These are phyloP conservation scores for Cercophora newfieldiana DNA, from an alignment of 495 filamentous ascomycete species.

Conservation along the genomic window DNA sequence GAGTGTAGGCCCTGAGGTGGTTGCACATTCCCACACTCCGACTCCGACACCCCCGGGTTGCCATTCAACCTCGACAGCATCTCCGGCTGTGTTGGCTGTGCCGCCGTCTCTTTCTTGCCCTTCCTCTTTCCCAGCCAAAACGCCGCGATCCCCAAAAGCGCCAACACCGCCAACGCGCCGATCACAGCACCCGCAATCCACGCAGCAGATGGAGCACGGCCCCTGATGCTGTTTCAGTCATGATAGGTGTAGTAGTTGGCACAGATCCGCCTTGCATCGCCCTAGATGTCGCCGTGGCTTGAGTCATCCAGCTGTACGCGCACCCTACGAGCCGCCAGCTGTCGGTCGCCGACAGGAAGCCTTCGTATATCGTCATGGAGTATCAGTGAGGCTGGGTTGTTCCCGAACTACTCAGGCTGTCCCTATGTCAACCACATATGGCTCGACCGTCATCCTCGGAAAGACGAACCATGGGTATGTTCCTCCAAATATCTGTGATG, in stretches of 20 bases:
- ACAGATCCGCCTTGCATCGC: neutral
- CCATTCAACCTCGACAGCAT: no score
- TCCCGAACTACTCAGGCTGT: neutral
- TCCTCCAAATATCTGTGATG: neutral
- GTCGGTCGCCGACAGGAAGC: slow-evolving; percentile 10
- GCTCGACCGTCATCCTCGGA: neutral
- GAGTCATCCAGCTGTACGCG: slow-evolving; percentile 6
- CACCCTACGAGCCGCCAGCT: slow-evolving; percentile 22
- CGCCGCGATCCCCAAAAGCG: neutral
- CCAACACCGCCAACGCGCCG: neutral
- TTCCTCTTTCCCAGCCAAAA: slow-evolving; percentile 6
- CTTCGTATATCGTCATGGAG: slow-evolving; percentile 22
- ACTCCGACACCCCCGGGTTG: no score
- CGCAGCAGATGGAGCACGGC: neutral
- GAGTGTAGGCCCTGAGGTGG: neutral
- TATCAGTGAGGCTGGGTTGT: no score
- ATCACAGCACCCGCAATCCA: slow-evolving; percentile 15
- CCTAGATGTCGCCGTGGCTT: neutral
- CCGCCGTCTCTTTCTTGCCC: neutral
- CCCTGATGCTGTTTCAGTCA: neutral
- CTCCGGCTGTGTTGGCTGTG: neutral
- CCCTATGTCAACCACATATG: neutral
- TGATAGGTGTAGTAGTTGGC: neutral
- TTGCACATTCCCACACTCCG: neutral
- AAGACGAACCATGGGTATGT: slow-evolving; percentile 9